phyloP scores from a whole-genome alignment of 208 protist genomes.

The Trypanosoma platydactyli region DNA sequence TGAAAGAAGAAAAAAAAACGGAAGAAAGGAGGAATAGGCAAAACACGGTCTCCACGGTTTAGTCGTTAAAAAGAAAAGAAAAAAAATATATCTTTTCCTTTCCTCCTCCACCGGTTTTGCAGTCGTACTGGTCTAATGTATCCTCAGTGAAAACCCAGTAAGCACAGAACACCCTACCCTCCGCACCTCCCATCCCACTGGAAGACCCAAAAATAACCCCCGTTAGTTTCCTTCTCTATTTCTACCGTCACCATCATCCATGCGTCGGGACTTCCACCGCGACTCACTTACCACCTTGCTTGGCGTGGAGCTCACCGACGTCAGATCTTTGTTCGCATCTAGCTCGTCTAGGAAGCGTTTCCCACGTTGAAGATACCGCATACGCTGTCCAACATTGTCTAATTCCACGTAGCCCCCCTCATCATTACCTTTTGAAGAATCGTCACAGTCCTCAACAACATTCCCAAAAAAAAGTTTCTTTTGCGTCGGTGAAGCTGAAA shows the following conservation, averaged over 20 bases:
- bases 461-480: conserved; percentile 69
- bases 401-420: no score
- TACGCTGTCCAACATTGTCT: conserved; percentile 13
- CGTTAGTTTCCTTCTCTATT: neutral
- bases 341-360: conserved; percentile 78
- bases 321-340: conserved; percentile 28
- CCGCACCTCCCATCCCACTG: neutral
- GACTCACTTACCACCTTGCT: neutral
- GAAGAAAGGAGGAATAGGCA: neutral
- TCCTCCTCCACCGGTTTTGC: neutral
- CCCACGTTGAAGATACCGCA: conserved; percentile 51
- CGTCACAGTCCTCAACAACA: conserved; percentile 33
- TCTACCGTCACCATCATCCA: conserved; percentile 10
- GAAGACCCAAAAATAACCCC: neutral
- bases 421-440: neutral
- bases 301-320: neutral
- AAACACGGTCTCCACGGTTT: no score
- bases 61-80: no score
- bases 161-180: no score
- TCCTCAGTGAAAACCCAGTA: no score
- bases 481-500: conserved; percentile 54
- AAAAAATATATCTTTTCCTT: neutral
- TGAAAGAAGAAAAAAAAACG: neutral
- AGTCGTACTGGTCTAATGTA: neutral
- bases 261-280: conserved; percentile 21